These are phyloP conservation scores for Phytophthora constricta DNA, from an alignment of 352 stramenopile genomes.

Conservation along the genomic window DNA sequence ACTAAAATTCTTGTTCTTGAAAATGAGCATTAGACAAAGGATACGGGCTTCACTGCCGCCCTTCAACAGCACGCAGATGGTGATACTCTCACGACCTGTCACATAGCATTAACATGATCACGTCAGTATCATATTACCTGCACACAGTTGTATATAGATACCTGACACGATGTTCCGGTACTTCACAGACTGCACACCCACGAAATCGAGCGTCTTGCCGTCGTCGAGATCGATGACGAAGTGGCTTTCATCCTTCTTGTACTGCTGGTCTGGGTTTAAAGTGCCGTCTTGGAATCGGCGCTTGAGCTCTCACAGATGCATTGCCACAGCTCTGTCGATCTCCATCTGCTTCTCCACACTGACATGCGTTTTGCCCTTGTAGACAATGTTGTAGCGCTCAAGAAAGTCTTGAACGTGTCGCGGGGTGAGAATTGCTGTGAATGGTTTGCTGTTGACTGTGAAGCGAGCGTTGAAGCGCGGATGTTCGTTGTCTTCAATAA, in stretches of 20 bases:
- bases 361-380: constrained; percentile 29
- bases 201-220: constrained; percentile 25
- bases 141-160: constrained; percentile 3
- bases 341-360: constrained; percentile 18
- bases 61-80: constrained; percentile 18
- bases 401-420: constrained; percentile 20
- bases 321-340: neutral
- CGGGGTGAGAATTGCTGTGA: neutral
- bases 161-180: constrained; percentile 22
- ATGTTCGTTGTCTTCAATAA: constrained; percentile 23
- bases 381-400: constrained; percentile 26
- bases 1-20: constrained; percentile 21
- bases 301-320: constrained; percentile 7
- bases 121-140: neutral
- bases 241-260: constrained; percentile 29
- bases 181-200: constrained; percentile 9
- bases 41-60: constrained; percentile 2
- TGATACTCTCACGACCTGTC: constrained; percentile 19
- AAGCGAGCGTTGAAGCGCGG: constrained; percentile 3
- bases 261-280: constrained; percentile 2
- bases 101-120: too few relatives aligned
- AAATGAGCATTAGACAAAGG: constrained; percentile 22
- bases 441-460: constrained; percentile 7
- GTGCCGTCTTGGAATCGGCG: constrained; percentile 15
- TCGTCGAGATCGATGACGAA: constrained; percentile 35